These are phyloP conservation scores for Wallacemonas rigidus DNA, from an alignment of 208 protist species.

Conservation along the genomic window DNA sequence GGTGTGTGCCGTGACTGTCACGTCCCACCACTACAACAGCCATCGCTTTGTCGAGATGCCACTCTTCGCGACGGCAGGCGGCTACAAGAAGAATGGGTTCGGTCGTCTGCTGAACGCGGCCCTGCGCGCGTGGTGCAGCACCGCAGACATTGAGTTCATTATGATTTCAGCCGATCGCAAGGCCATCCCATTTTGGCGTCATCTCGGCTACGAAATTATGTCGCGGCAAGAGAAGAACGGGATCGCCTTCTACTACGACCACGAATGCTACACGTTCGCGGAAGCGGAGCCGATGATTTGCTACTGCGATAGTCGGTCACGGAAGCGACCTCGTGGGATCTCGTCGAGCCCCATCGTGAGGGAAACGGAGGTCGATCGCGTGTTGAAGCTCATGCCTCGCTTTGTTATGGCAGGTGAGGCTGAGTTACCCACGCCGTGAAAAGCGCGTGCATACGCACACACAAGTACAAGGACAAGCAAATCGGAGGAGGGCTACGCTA, in stretches of 20 bases:
- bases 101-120: conserved; percentile 76
- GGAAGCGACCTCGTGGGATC: conserved; percentile 7
- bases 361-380: conserved; percentile 12
- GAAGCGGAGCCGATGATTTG: conserved; percentile 84
- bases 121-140: conserved; percentile 60
- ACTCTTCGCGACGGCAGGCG: conserved; percentile 83
- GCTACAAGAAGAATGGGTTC: conserved; percentile 88
- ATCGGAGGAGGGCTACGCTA: background rate
- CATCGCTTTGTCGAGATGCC: conserved; percentile 87
- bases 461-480: background rate
- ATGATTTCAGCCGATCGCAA: conserved; percentile 89
- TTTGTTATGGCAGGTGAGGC: conserved; percentile 46
- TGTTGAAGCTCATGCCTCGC: conserved; percentile 45
- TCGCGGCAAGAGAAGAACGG: conserved; percentile 64
- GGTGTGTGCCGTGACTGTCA: conserved; percentile 77
- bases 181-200: conserved; percentile 82
- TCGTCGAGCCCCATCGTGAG: background rate
- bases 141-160: conserved; percentile 58
- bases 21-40: conserved; percentile 73
- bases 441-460: background rate
- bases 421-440: conserved; percentile 28
- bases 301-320: conserved; percentile 44
- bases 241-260: conserved; percentile 88
- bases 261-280: conserved; percentile 88
- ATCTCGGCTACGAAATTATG: conserved; percentile 80